These are phyloP conservation scores for Saccharum officinarum DNA, from an alignment of 176 grass and related monocot species.

Conservation along the genomic window DNA sequence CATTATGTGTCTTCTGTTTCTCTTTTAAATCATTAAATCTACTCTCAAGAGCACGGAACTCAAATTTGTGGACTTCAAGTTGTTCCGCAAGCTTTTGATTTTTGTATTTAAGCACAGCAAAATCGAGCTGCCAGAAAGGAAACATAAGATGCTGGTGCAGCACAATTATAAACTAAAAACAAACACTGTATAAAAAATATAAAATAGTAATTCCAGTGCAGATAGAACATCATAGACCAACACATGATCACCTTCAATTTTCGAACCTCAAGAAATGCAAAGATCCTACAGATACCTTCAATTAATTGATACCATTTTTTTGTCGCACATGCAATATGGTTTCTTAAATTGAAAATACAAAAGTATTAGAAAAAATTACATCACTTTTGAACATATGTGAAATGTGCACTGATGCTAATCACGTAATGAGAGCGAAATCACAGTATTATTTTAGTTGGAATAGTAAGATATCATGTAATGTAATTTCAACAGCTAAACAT, in stretches of 20 bases:
- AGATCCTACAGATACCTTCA: not conserved
- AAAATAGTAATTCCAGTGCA: not conserved
- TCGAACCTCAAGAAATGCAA: not conserved
- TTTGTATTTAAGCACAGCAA: slow-evolving; percentile 85
- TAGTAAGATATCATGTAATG: not conserved
- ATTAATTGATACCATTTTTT: not conserved
- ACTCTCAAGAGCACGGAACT: slow-evolving; percentile 68
- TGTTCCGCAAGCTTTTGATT: slow-evolving; percentile 90
- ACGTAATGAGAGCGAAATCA: not conserved
- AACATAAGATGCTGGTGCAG: slow-evolving; percentile 18
- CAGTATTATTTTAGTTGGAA: not conserved
- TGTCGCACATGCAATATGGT: not conserved
- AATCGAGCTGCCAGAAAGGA: slow-evolving; percentile 61
- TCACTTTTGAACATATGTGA: not conserved
- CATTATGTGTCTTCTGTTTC: slow-evolving; percentile 53
- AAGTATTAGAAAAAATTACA: not conserved
- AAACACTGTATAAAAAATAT: not conserved
- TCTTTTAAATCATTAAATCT: slow-evolving; percentile 75
- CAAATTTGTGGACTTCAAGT: slow-evolving; percentile 82
- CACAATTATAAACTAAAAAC: slow-evolving; percentile 23
- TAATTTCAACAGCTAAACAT: not conserved
- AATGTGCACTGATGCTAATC: not conserved
- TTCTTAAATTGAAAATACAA: not conserved
- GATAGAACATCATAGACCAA: not conserved
- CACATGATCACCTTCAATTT: not conserved